Evolutionary conservation across 352 stramenopile genomes (phyloP), one percentile per base, ranked within the genome.

Genomic region (Blastocystis sp.): DNA sequence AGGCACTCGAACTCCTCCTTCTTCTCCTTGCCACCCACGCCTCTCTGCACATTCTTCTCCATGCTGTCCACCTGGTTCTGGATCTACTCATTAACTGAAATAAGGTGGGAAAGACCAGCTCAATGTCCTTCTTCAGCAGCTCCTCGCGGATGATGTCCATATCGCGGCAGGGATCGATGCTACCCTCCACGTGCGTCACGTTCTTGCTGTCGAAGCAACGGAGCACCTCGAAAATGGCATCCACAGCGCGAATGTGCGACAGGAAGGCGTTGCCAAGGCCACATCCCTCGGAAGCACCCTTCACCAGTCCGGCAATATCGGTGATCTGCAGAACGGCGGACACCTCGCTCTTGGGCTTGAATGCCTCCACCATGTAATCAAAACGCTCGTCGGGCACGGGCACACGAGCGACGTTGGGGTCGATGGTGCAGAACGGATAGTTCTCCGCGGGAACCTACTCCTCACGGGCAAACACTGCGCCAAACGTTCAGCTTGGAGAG

Each of bases 211-310:
- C 96, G 91, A 99, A 99, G 40, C 92, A 96, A 86, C 97, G 94
- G 62, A 98, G 93, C 91, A 99, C 95, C 91, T 98, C 95, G 91
- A 96, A 98, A 90, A 98, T 96, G 79, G 96, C 97, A 92, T 99
- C 97, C 65, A 98, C 95, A 21, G 96, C 96, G 71, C 96, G 93
- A 92, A 99, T 99, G 91, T 99, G 96, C 81, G 94, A 98, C 89
- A 99, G 92, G 91, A 99, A 99, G 34, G 95, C 95, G 90, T 99
- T 99, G 28, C 97, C 97, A 17, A 99, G 92, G 84, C 97, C 97
- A 3, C 95, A 96, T 88, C 97, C 97, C 90, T 99, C 96, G 11
- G 95, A 94, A 41, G 97, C 97, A 45, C 95, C 97, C 53, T 94
- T 93, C 88, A 99, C 97, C 23, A 99, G 93, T 79, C 97, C 97